phyloP scores from a whole-genome alignment of 805 yeast species.

The Zygosaccharomyces siamensis region DNA sequence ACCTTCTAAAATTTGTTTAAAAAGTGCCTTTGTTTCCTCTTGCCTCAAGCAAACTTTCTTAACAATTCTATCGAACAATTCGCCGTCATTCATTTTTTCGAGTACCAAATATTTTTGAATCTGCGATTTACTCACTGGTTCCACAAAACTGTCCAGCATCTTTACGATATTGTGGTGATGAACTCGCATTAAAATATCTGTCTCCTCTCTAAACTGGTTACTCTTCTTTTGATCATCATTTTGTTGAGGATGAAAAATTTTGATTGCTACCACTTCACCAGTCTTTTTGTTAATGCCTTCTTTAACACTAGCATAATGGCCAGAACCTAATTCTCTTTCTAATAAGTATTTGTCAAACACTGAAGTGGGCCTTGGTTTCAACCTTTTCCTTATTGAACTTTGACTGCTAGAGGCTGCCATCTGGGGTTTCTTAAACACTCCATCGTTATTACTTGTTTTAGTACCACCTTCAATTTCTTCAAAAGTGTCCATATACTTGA shows the following conservation, averaged over 20 bases:
- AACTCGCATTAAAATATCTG: constrained; percentile 58
- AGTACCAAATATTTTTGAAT: constrained; percentile 54
- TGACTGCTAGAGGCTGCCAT: constrained; percentile 25
- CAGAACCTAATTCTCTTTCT: constrained; percentile 63
- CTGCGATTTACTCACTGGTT: constrained; percentile 44
- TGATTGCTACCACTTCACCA: constrained; percentile 65
- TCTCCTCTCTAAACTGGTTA: constrained; percentile 55
- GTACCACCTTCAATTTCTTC: constrained; percentile 5
- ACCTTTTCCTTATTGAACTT: constrained; percentile 13
- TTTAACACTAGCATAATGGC: constrained; percentile 78
- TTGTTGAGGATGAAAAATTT: constrained; percentile 59
- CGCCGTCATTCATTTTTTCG: constrained; percentile 73
- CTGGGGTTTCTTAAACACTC: constrained; percentile 29
- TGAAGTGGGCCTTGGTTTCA: constrained; percentile 31
- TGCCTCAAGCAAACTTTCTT: constrained; percentile 57
- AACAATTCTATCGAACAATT: constrained; percentile 66
- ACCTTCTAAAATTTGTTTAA: constrained; percentile 62
- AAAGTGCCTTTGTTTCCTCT: constrained; percentile 57
- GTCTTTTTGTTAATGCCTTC: constrained; percentile 56
- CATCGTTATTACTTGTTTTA: constrained; percentile 7
- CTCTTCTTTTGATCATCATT: constrained; percentile 39
- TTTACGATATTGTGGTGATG: constrained; percentile 69
- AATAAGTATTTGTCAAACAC: constrained; percentile 49
- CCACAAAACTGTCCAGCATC: constrained; percentile 54
- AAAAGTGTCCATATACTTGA: constrained; percentile 37